phyloP scores from a whole-genome alignment of 2,329 filamentous ascomycete genomes.

The Aspergillus sp. region DNA sequence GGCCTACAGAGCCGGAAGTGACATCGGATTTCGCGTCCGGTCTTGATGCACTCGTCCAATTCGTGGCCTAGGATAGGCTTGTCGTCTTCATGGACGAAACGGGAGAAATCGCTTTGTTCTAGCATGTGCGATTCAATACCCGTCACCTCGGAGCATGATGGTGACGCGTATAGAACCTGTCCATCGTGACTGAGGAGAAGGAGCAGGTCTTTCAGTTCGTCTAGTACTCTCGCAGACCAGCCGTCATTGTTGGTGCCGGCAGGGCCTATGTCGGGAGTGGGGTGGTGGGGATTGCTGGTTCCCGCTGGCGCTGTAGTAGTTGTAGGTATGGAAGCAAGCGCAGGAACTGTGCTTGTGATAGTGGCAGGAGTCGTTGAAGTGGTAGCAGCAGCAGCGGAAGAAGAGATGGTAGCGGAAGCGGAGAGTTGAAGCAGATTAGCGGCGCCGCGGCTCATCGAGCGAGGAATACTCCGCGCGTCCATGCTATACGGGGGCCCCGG shows the following conservation, averaged over 20 bases:
- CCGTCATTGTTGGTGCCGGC: background rate
- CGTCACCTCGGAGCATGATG: slow-evolving; percentile 71
- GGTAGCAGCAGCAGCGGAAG: background rate
- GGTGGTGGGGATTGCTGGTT: background rate
- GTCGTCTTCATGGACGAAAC: slow-evolving; percentile 85
- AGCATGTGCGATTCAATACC: slow-evolving; percentile 73
- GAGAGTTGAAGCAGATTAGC: background rate
- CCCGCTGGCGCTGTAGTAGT: background rate
- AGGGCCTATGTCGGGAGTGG: background rate
- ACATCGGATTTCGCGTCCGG: slow-evolving; percentile 74
- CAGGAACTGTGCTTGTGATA: too few relatives aligned
- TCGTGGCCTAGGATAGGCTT: slow-evolving; percentile 79
- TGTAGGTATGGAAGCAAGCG: background rate
- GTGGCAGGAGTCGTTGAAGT: too few relatives aligned
- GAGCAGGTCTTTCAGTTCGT: slow-evolving; percentile 85
- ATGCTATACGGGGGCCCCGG: slow-evolving; percentile 1
- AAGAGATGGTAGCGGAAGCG: background rate
- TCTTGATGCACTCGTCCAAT: slow-evolving; percentile 84
- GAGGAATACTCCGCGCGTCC: slow-evolving; percentile 6
- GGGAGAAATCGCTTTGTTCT: slow-evolving; percentile 72
- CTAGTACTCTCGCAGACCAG: slow-evolving; percentile 85
- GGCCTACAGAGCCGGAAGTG: slow-evolving; percentile 82
- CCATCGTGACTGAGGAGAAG: slow-evolving; percentile 85
- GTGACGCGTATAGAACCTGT: slow-evolving; percentile 81
- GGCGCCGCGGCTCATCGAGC: slow-evolving; percentile 2